Conservation (phyloP, 441 rosid genomes). For the Pelargonium australe region DNA sequence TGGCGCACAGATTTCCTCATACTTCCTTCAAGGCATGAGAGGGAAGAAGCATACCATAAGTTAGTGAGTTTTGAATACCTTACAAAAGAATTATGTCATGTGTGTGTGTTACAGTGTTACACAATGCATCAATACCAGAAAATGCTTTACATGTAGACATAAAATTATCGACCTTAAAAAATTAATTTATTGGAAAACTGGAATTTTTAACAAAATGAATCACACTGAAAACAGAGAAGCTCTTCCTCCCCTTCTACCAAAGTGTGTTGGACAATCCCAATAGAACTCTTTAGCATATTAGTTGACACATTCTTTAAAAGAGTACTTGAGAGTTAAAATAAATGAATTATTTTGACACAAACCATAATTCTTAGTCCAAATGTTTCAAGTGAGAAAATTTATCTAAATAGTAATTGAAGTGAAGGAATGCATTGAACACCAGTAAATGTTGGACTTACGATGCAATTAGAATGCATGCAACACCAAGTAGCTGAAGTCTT, state of each 20-base stretch:
- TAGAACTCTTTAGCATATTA: neutral
- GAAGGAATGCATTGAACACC: neutral
- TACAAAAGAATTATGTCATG: neutral
- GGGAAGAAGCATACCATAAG: constrained; percentile 14
- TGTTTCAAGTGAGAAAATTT: neutral
- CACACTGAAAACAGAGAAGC: neutral
- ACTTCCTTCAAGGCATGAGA: constrained; percentile 47
- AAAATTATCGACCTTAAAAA: neutral
- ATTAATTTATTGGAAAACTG: neutral
- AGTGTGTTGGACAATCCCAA: neutral
- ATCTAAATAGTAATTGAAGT: neutral
- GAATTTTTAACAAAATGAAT: neutral
- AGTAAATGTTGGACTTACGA: constrained; percentile 54
- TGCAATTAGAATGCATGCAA: constrained; percentile 91
- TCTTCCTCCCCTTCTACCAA: neutral
- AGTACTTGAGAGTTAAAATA: neutral
- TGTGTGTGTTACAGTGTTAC: too few species aligned
- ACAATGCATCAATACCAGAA: too few species aligned
- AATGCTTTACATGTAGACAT: too few species aligned
- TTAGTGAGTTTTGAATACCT: neutral
- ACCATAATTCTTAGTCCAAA: neutral
- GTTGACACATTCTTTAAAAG: neutral
- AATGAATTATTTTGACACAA: neutral
- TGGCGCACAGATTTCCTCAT: constrained; percentile 65
- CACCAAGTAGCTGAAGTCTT: constrained; percentile 90